Evolutionary conservation across 2,329 filamentous ascomycete species (phyloP).

Genomic region (Microsporum canis): DNA sequence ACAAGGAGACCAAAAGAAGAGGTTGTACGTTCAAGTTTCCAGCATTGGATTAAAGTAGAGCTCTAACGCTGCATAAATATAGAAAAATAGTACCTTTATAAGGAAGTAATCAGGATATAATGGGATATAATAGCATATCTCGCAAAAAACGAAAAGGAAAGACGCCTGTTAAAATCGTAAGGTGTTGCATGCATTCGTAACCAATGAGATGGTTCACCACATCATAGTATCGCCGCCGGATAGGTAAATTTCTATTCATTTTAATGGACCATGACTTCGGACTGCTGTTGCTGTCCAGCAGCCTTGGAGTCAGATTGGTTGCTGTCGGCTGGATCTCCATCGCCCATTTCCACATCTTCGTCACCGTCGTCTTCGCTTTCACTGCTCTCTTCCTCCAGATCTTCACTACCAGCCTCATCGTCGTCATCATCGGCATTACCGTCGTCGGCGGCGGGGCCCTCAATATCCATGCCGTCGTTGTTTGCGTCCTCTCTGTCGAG

Average conservation of each 20-base stretch:
- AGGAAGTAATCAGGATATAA: background rate
- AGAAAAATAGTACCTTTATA: background rate
- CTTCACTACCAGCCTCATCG: constrained; percentile 45
- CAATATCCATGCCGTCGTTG: constrained; percentile 61
- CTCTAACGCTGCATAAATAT: background rate
- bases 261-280: constrained; percentile 40
- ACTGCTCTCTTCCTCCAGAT: constrained; percentile 65
- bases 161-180: constrained; percentile 3
- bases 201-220: background rate
- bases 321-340: constrained; percentile 32
- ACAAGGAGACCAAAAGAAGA: no score
- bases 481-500: constrained; percentile 41
- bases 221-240: background rate
- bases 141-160: background rate
- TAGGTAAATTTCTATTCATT: background rate
- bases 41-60: background rate
- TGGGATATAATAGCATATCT: background rate
- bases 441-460: constrained; percentile 47
- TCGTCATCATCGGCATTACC: constrained; percentile 26
- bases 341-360: constrained; percentile 48
- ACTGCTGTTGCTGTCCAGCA: constrained; percentile 23
- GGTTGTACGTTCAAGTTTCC: background rate
- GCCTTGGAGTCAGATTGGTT: constrained; percentile 19
- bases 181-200: constrained; percentile 2
- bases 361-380: constrained; percentile 54